phyloP scores from a whole-genome alignment of 2,329 filamentous ascomycete genomes.

The Alternaria rosae region DNA sequence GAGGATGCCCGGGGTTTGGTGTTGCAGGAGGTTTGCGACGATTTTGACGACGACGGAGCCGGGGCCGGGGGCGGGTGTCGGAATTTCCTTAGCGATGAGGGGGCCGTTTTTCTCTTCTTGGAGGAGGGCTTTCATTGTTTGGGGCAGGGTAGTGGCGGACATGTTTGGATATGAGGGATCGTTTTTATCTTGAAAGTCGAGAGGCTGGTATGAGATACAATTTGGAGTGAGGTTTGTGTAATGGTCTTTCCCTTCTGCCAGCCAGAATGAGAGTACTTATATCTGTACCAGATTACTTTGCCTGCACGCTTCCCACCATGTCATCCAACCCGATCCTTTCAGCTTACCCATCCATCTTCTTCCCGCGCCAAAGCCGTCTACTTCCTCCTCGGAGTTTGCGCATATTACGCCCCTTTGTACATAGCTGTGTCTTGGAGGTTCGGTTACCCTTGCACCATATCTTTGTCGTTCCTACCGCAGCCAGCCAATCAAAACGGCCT shows the following conservation, averaged over 20 bases:
- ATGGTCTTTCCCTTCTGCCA: no score
- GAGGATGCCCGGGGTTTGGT: conserved; percentile 6
- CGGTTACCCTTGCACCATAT: no score
- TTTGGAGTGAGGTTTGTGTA: background rate
- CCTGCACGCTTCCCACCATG: background rate
- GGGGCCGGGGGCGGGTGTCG: conserved; percentile 39
- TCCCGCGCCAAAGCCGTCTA: background rate
- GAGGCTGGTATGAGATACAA: no score
- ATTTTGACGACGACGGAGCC: conserved; percentile 53
- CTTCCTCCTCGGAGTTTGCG: background rate
- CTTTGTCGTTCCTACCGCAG: background rate
- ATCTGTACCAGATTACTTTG: background rate
- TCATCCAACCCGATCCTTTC: background rate
- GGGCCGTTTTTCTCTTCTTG: conserved; percentile 30
- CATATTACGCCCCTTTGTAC: no score
- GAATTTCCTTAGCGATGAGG: conserved; percentile 34
- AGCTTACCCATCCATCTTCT: background rate
- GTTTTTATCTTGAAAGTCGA: background rate
- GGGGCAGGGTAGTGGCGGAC: conserved; percentile 5
- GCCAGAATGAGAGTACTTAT: background rate
- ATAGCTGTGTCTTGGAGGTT: no score
- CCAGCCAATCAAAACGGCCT: conserved; percentile 4
- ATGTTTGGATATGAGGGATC: background rate
- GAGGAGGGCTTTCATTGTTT: conserved; percentile 40
- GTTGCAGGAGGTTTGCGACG: conserved; percentile 32